phyloP scores from a whole-genome alignment of 345 rosid species.

The Eucalyptus camaldulensis region DNA sequence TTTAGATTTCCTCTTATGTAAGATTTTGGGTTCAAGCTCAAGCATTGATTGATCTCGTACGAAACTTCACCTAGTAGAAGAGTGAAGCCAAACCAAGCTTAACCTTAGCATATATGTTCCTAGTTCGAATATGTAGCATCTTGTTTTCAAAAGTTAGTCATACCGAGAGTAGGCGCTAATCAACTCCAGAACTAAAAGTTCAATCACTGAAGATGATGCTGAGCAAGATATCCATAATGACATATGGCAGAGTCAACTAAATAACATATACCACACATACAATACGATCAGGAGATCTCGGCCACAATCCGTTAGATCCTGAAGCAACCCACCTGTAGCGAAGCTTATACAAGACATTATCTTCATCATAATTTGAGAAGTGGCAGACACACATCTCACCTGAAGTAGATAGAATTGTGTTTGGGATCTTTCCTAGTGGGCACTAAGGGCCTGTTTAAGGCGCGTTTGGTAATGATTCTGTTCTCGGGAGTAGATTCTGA shows the following conservation, averaged over 20 bases:
- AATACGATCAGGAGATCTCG: background rate
- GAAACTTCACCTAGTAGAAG: background rate
- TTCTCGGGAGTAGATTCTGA: no score
- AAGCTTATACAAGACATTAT: background rate
- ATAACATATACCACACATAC: background rate
- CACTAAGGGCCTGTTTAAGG: rapidly evolving
- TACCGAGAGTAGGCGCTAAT: background rate
- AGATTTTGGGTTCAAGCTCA: no score
- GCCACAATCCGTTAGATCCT: background rate
- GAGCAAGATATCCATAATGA: background rate
- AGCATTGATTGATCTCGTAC: no score
- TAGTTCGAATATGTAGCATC: background rate
- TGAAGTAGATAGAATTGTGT: background rate
- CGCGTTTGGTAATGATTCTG: no score
- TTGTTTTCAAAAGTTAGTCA: background rate
- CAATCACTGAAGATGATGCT: background rate
- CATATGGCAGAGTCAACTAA: background rate
- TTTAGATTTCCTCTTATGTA: no score
- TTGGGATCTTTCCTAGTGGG: background rate
- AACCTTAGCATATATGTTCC: no score
- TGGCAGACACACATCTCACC: background rate
- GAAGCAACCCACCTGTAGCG: background rate
- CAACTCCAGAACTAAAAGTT: background rate
- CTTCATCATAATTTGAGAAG: background rate
- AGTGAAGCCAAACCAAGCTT: background rate